These are phyloP conservation scores for Rhizopus microsporus DNA, from an alignment of 371 early-diverging fungal genomes.

Conservation along the genomic window DNA sequence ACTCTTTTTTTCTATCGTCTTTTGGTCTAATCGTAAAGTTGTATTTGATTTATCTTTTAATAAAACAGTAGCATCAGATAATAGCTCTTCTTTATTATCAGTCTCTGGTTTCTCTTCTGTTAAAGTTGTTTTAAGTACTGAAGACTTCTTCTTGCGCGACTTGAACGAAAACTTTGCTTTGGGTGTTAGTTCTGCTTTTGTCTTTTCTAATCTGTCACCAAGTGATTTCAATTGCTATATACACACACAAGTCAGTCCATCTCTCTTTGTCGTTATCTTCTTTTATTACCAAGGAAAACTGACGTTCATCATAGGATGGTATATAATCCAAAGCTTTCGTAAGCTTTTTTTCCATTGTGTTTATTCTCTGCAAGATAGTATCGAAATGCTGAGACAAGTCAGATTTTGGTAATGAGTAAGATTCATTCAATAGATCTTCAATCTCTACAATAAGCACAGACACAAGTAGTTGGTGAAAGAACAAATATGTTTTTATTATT, in stretches of 20 bases:
- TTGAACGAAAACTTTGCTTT: slow-evolving; percentile 68
- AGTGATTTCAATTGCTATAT: slow-evolving; percentile 55
- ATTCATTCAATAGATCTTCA: slow-evolving; percentile 27
- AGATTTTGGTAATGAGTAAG: slow-evolving; percentile 26
- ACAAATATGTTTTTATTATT: background rate
- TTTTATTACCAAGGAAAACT: slow-evolving; percentile 44
- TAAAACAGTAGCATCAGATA: slow-evolving; percentile 29
- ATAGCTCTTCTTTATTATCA: background rate
- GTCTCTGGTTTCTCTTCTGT: background rate
- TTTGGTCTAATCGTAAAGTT: background rate
- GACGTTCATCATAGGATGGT: slow-evolving; percentile 62
- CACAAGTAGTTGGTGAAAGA: too few species aligned
- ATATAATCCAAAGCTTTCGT: slow-evolving; percentile 57
- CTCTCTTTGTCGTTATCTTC: background rate
- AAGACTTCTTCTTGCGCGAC: slow-evolving; percentile 40
- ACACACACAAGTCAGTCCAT: slow-evolving; percentile 1
- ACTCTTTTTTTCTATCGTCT: slow-evolving; percentile 2
- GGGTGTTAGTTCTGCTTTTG: slow-evolving; percentile 44
- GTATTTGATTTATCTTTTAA: slow-evolving; percentile 21
- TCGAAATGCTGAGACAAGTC: slow-evolving; percentile 38
- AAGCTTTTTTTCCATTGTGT: slow-evolving; percentile 53
- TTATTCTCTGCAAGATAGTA: slow-evolving; percentile 42
- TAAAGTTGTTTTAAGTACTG: slow-evolving; percentile 11
- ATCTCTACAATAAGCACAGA: slow-evolving; percentile 30
- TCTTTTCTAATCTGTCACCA: slow-evolving; percentile 30